Evolutionary conservation across 495 filamentous ascomycete genomes (phyloP).

Genomic region (Xylaria telfairii): DNA sequence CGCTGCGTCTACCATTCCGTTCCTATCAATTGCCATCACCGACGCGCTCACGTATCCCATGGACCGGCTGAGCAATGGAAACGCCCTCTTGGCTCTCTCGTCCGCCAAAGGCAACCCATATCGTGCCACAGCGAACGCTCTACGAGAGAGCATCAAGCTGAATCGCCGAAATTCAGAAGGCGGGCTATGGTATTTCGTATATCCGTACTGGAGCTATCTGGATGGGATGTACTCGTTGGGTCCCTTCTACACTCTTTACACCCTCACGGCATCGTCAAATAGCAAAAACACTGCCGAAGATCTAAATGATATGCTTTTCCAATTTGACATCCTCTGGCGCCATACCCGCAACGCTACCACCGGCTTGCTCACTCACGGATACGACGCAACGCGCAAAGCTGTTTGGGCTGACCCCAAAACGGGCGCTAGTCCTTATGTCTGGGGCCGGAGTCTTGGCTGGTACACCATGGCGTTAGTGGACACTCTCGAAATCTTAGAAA

Average conservation of each 20-base stretch:
- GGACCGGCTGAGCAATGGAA: constrained; percentile 48
- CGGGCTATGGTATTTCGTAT: constrained; percentile 54
- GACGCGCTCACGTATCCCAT: constrained; percentile 45
- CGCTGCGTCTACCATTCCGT: constrained; percentile 37
- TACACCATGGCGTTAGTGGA: constrained; percentile 65
- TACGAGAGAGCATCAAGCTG: constrained; percentile 47
- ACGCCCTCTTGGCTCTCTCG: constrained; percentile 43
- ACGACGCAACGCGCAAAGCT: constrained; percentile 58
- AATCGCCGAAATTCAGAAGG: constrained; percentile 47
- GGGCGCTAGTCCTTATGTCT: constrained; percentile 62
- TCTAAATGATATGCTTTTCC: constrained; percentile 52
- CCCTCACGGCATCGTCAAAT: constrained; percentile 28
- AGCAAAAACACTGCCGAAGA: constrained; percentile 22
- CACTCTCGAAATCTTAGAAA: constrained; percentile 55
- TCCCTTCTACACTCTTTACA: constrained; percentile 43
- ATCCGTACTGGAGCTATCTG: constrained; percentile 56
- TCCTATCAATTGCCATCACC: constrained; percentile 41
- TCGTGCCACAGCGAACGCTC: constrained; percentile 38
- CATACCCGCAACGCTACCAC: constrained; percentile 52
- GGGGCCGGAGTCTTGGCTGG: constrained; percentile 66
- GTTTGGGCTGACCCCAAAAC: constrained; percentile 62
- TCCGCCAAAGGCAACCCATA: constrained; percentile 35
- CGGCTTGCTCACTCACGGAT: constrained; percentile 62
- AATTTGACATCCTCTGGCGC: constrained; percentile 58
- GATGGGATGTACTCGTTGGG: constrained; percentile 55